Conservation (phyloP, 768 basidiomycete genomes). For the Saitozyma sp. region DNA sequence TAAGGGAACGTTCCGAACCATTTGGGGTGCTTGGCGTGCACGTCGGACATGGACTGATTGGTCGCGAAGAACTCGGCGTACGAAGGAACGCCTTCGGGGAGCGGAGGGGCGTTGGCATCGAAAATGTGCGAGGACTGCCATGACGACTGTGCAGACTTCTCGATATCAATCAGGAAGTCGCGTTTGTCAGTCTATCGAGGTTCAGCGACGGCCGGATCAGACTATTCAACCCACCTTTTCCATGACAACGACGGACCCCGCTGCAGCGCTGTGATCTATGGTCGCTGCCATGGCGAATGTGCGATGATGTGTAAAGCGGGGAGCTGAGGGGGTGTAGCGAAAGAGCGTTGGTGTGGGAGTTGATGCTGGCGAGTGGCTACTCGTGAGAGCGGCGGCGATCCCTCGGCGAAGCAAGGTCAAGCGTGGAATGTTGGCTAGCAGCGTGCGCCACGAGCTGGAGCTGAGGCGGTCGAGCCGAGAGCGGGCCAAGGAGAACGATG, state of each 20-base stretch:
- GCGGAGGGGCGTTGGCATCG: constrained; percentile 76
- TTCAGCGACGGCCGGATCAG: constrained; percentile 12
- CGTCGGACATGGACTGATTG: constrained; percentile 62
- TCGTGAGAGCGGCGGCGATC: too few relatives aligned
- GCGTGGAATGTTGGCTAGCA: too few relatives aligned
- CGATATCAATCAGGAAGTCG: constrained; percentile 78
- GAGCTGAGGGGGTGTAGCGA: too few relatives aligned
- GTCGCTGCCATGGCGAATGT: constrained; percentile 35
- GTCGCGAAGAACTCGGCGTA: constrained; percentile 57
- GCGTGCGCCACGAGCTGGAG: too few relatives aligned
- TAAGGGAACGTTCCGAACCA: constrained; percentile 97
- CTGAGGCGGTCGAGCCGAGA: too few relatives aligned
- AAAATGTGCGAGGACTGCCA: constrained; percentile 80
- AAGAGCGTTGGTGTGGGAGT: too few relatives aligned
- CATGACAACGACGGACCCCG: constrained; percentile 47
- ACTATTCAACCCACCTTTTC: constrained; percentile 41
- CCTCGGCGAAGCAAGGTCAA: too few relatives aligned
- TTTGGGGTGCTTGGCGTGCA: constrained; percentile 79
- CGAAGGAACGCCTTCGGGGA: constrained; percentile 57
- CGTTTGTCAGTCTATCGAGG: constrained; percentile 82
- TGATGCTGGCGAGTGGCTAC: too few relatives aligned
- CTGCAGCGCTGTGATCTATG: constrained; percentile 31
- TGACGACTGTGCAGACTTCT: constrained; percentile 76
- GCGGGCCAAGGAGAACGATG: too few relatives aligned
- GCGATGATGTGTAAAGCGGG: too few relatives aligned